These are phyloP conservation scores for Myochromella boudieri DNA, from an alignment of 768 basidiomycete genomes.

Conservation along the genomic window DNA sequence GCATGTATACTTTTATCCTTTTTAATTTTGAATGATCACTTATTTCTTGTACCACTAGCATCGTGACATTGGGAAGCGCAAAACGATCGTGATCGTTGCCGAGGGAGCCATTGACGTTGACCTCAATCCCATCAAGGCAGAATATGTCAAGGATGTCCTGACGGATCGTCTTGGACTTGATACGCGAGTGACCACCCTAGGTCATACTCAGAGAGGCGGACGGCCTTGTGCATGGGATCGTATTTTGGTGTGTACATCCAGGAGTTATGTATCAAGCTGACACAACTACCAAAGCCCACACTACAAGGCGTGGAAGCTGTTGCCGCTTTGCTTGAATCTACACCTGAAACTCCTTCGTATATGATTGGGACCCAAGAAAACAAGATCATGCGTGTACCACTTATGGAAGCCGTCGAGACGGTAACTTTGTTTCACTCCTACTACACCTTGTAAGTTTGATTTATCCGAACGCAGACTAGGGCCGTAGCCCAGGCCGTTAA, in stretches of 20 bases:
- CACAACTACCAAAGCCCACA: slow-evolving; percentile 62
- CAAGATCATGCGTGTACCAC: slow-evolving; percentile 88
- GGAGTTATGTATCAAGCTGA: background rate
- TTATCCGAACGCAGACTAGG: slow-evolving; percentile 59
- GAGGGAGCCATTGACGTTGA: slow-evolving; percentile 91
- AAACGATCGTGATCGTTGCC: slow-evolving; percentile 97
- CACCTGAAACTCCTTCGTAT: slow-evolving; percentile 89
- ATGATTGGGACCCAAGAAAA: slow-evolving; percentile 97
- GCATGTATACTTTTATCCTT: slow-evolving; percentile 47
- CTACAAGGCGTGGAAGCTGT: slow-evolving; percentile 96
- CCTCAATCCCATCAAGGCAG: slow-evolving; percentile 89
- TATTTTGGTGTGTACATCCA: slow-evolving; percentile 64
- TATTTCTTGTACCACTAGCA: slow-evolving; percentile 53
- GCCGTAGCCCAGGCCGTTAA: slow-evolving; percentile 82
- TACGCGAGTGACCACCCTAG: slow-evolving; percentile 94
- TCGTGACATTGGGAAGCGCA: slow-evolving; percentile 88
- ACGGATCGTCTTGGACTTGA: slow-evolving; percentile 87
- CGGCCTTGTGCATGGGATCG: slow-evolving; percentile 92
- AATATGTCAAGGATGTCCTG: slow-evolving; percentile 88
- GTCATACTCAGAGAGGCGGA: slow-evolving; percentile 96
- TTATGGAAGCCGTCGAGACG: slow-evolving; percentile 92
- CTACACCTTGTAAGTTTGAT: background rate
- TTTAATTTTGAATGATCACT: background rate
- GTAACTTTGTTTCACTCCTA: slow-evolving; percentile 34
- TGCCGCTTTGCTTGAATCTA: slow-evolving; percentile 80